Percentiles rank a stretch among this genome's conserved stretches.
Conservation (phyloP, 306 rosid genomes). For the Malus sieversii region DNA sequence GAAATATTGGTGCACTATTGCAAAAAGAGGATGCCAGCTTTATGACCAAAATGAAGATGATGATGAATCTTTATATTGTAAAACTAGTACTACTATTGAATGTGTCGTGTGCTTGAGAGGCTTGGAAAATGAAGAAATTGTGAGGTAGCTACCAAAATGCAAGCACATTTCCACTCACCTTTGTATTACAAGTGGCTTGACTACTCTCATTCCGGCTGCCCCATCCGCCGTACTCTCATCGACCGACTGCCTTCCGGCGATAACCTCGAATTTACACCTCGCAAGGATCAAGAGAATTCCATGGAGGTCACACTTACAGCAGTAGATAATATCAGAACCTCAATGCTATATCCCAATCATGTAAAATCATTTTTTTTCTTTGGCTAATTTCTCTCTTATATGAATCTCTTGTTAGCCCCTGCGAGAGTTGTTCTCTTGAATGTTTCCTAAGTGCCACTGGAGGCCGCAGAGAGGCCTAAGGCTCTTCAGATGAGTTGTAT, state of each 20-base stretch:
- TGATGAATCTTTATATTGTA: background rate
- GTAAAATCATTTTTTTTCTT: background rate
- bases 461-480: no score
- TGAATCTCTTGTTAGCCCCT: background rate
- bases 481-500: no score
- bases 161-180: slow-evolving; percentile 19
- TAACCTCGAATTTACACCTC: background rate
- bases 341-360: background rate
- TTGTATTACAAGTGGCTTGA: slow-evolving; percentile 17
- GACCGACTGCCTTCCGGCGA: background rate
- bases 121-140: slow-evolving; percentile 12
- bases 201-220: slow-evolving; percentile 18
- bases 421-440: background rate
- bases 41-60: background rate
- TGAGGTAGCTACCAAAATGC: slow-evolving; percentile 18
- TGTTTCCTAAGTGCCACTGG: no score
- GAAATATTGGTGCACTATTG: no score
- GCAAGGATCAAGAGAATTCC: background rate
- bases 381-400: background rate
- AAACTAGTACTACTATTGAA: background rate
- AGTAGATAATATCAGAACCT: background rate
- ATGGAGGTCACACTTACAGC: background rate
- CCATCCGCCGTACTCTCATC: slow-evolving; percentile 1
- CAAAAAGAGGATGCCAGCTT: no score
- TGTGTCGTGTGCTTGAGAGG: slow-evolving; percentile 16